Evolutionary conservation across 2,329 filamentous ascomycete genomes (phyloP).

Genomic region (Ophiosphaerella narmari): DNA sequence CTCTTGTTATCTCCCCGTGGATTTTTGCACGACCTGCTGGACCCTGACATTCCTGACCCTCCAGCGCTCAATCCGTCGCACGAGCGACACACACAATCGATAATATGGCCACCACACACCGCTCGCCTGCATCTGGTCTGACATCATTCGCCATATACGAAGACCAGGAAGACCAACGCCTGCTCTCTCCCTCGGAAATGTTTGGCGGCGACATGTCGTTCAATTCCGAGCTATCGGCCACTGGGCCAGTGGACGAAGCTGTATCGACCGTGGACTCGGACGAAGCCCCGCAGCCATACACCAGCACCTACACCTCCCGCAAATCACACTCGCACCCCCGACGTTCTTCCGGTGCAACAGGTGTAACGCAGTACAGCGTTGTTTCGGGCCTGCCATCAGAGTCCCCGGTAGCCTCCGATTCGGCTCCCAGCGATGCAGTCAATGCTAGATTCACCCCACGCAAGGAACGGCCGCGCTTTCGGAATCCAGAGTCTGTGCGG

Average conservation of each 20-base stretch:
- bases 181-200: slow-evolving; percentile 34
- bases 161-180: slow-evolving; percentile 36
- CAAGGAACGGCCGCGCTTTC: slow-evolving; percentile 67
- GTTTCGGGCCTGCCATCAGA: slow-evolving; percentile 47
- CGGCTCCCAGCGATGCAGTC: slow-evolving; percentile 28
- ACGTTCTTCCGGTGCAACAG: slow-evolving; percentile 35
- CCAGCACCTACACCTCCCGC: slow-evolving; percentile 39
- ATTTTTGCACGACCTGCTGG: slow-evolving; percentile 5
- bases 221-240: slow-evolving; percentile 36
- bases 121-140: slow-evolving; percentile 35
- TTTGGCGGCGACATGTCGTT: slow-evolving; percentile 42
- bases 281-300: slow-evolving; percentile 35
- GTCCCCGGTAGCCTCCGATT: slow-evolving; percentile 41
- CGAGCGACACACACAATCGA: slow-evolving; percentile 20
- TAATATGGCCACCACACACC: slow-evolving; percentile 41
- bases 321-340: slow-evolving; percentile 27
- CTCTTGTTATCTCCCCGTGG: slow-evolving; percentile 3
- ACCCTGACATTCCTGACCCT: slow-evolving; percentile 22
- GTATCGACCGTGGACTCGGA: slow-evolving; percentile 38
- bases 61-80: slow-evolving; percentile 17
- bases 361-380: slow-evolving; percentile 37
- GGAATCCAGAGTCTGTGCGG: slow-evolving; percentile 70
- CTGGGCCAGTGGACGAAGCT: slow-evolving; percentile 29
- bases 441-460: slow-evolving; percentile 59
- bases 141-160: slow-evolving; percentile 42